phyloP scores from a whole-genome alignment of 2,329 filamentous ascomycete species.

The Ophiostoma quercus region DNA sequence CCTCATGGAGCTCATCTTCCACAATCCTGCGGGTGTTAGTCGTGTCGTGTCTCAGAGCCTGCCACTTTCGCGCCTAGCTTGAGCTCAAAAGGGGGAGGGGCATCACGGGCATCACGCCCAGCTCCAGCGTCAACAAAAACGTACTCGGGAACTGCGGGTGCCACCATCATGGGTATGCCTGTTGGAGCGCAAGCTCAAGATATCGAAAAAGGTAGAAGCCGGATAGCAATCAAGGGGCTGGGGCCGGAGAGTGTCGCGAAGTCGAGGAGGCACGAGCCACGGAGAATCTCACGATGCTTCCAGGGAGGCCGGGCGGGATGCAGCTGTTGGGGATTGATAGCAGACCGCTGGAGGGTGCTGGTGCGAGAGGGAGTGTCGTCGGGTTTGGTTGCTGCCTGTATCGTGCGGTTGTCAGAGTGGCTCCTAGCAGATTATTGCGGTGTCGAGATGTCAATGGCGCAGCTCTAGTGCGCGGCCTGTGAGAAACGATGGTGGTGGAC shows the following conservation, averaged over 20 bases:
- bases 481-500: slow-evolving; percentile 13
- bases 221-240: slow-evolving; percentile 8
- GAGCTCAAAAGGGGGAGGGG: slow-evolving; percentile 5
- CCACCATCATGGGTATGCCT: slow-evolving; percentile 52
- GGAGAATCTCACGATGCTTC: neutral
- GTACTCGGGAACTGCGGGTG: slow-evolving; percentile 71
- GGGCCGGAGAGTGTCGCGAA: neutral
- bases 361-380: neutral
- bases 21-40: slow-evolving; percentile 60
- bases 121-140: slow-evolving; percentile 32
- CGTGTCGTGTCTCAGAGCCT: neutral
- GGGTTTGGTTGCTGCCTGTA: neutral
- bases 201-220: neutral
- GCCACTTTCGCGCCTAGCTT: neutral
- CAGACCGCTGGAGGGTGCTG: neutral
- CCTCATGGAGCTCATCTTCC: slow-evolving; percentile 86
- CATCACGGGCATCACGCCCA: neutral
- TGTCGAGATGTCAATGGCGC: slow-evolving; percentile 11
- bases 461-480: slow-evolving; percentile 9
- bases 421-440: slow-evolving; percentile 9
- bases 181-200: slow-evolving; percentile 14
- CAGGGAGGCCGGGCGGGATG: neutral
- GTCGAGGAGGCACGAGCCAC: neutral
- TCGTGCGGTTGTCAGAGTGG: slow-evolving; percentile 16
- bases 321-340: slow-evolving; percentile 9